Evolutionary conservation across 441 rosid genomes (phyloP).

Genomic region (Macaranga tanarius): DNA sequence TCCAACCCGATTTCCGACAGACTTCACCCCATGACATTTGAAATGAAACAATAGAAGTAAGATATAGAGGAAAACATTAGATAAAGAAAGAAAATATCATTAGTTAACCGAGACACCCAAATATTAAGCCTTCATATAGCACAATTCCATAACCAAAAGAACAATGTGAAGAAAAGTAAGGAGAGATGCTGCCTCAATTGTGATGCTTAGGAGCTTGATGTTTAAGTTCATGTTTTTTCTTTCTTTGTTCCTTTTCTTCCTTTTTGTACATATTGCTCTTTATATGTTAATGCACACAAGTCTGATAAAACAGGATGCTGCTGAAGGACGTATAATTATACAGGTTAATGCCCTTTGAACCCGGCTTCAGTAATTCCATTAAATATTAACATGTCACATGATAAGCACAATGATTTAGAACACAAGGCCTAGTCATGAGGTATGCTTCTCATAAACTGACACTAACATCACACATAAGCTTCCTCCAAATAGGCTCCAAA

Average conservation of each 20-base stretch:
- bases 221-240: too few relatives aligned
- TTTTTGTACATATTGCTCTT: too few relatives aligned
- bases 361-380: neutral
- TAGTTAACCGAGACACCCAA: neutral
- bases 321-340: too few relatives aligned
- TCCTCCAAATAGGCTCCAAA: conserved; percentile 17
- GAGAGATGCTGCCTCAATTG: neutral
- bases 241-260: too few relatives aligned
- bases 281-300: too few relatives aligned
- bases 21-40: conserved; percentile 51
- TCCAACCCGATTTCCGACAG: conserved; percentile 96
- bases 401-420: neutral
- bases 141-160: neutral
- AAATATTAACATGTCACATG: neutral
- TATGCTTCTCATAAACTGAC: neutral
- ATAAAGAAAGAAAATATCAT: neutral
- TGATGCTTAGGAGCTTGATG: too few relatives aligned
- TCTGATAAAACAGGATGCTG: too few relatives aligned
- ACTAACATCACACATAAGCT: neutral
- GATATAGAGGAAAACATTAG: neutral
- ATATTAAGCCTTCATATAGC: neutral
- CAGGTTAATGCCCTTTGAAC: too few relatives aligned
- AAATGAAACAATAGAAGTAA: neutral
- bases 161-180: neutral
- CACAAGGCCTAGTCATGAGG: neutral